Evolutionary conservation across 768 basidiomycete genomes (phyloP).

Genomic region (Leccinum disarticulatum): DNA sequence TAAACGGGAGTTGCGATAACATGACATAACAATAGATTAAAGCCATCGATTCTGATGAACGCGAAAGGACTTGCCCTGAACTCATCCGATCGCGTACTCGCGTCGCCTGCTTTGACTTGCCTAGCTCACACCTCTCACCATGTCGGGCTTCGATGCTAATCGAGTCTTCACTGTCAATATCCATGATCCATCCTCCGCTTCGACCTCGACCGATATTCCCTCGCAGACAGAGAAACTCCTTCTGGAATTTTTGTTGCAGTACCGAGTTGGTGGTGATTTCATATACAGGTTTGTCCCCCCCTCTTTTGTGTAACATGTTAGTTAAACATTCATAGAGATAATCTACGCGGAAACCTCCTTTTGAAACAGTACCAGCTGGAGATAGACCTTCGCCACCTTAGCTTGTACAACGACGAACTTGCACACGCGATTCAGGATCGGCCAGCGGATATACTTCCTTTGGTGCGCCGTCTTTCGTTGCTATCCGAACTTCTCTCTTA

Average conservation of each 20-base stretch:
- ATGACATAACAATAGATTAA: not conserved
- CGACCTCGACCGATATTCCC: constrained; percentile 64
- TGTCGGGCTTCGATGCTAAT: constrained; percentile 89
- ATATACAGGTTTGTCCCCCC: constrained; percentile 69
- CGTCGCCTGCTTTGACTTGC: not conserved
- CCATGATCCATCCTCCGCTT: constrained; percentile 54
- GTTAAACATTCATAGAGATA: constrained; percentile 54
- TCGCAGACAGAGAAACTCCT: constrained; percentile 80
- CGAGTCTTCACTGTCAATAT: constrained; percentile 80
- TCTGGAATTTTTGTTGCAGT: constrained; percentile 83
- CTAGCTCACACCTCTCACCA: constrained; percentile 28
- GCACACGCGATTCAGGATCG: constrained; percentile 87
- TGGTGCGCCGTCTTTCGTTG: constrained; percentile 50
- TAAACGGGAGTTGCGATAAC: constrained; percentile 30
- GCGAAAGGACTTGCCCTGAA: constrained; percentile 35
- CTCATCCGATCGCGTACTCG: constrained; percentile 12
- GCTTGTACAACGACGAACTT: constrained; percentile 94
- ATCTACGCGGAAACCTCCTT: constrained; percentile 84
- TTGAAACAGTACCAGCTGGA: constrained; percentile 86
- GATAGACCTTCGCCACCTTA: constrained; percentile 70
- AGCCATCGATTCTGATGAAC: constrained; percentile 5
- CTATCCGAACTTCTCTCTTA: not conserved
- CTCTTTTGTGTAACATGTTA: not conserved
- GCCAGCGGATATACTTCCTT: constrained; percentile 85
- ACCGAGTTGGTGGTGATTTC: constrained; percentile 88